Conservation (phyloP, 2,329 filamentous ascomycete genomes). For the Orbilia javanica region DNA sequence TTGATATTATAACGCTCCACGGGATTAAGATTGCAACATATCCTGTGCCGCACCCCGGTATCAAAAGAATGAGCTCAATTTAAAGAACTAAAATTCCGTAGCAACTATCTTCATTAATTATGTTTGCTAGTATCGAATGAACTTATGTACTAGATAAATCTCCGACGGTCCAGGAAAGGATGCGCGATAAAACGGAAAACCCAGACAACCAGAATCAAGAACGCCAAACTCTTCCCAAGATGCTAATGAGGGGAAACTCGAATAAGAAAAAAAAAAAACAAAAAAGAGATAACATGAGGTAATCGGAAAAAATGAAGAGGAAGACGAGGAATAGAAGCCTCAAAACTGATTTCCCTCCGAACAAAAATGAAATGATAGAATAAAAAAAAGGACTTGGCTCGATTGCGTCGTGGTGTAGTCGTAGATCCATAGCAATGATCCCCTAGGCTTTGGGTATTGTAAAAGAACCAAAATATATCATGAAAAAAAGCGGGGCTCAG, state of each 20-base stretch:
- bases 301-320: neutral
- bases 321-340: neutral
- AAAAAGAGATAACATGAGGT: no score
- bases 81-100: neutral
- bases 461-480: neutral
- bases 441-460: neutral
- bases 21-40: neutral
- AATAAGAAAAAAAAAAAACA: neutral
- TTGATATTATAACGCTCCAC: no score
- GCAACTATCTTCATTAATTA: neutral
- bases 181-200: constrained; percentile 13
- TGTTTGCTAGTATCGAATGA: neutral
- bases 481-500: neutral
- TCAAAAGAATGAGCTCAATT: neutral
- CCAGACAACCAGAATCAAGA: constrained; percentile 10
- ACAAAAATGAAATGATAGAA: neutral
- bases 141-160: constrained; percentile 11
- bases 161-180: constrained; percentile 5
- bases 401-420: constrained; percentile 6
- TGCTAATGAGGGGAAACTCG: neutral
- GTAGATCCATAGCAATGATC: neutral
- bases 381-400: neutral
- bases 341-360: neutral
- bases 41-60: neutral
- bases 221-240: constrained; percentile 22